Conservation (phyloP, 106 monocot species). For the Apostasia shenzhenica region DNA sequence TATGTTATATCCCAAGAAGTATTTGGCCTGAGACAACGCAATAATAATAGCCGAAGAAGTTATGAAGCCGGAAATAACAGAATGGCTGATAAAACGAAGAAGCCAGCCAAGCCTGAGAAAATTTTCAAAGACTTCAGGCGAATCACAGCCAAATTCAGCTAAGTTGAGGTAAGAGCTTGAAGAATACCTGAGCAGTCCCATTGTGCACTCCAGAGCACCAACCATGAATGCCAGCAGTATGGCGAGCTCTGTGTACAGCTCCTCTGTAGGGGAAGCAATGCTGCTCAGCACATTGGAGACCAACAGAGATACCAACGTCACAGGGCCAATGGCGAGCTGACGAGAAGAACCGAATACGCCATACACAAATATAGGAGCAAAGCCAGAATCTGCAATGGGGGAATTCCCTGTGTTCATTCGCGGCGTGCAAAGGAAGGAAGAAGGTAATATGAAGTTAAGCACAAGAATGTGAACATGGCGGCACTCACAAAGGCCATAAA, state of each 20-base stretch:
- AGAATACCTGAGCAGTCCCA: slow-evolving; percentile 63
- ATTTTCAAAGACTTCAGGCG: neutral
- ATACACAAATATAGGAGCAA: slow-evolving; percentile 74
- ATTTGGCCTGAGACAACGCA: slow-evolving; percentile 78
- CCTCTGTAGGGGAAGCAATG: slow-evolving; percentile 57
- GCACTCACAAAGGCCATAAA: slow-evolving; percentile 90
- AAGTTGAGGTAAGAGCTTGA: neutral
- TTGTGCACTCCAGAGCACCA: slow-evolving; percentile 70
- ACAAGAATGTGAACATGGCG: neutral
- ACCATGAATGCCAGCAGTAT: slow-evolving; percentile 86
- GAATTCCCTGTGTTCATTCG: no score
- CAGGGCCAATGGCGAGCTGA: slow-evolving; percentile 83
- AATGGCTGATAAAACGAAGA: slow-evolving; percentile 81
- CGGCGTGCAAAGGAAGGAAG: neutral
- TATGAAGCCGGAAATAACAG: slow-evolving; percentile 91
- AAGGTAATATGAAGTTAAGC: neutral
- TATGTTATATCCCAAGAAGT: slow-evolving; percentile 76
- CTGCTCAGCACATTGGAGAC: slow-evolving; percentile 71
- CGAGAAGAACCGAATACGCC: slow-evolving; percentile 82
- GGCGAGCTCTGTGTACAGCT: slow-evolving; percentile 75
- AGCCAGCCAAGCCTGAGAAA: slow-evolving; percentile 78
- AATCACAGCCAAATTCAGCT: neutral
- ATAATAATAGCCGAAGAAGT: slow-evolving; percentile 90
- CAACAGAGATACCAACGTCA: slow-evolving; percentile 72
- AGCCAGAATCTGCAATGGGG: slow-evolving; percentile 65